phyloP scores from a whole-genome alignment of 2,329 filamentous ascomycete genomes.

The Trichoderma hamatum region DNA sequence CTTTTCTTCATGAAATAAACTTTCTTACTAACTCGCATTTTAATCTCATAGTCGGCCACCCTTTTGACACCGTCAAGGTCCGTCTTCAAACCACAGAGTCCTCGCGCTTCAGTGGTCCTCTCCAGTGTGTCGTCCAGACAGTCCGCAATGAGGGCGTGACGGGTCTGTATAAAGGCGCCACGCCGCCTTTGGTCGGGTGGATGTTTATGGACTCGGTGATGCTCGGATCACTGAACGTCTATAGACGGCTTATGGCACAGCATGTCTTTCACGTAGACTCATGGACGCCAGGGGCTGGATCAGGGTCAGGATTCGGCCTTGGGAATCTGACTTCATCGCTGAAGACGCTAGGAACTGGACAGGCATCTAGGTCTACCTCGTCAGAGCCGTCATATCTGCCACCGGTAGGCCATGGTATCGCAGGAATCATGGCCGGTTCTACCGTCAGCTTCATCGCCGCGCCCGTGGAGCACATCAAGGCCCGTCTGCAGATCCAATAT shows the following conservation, averaged over 20 bases:
- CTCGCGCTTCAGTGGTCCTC: slow-evolving; percentile 78
- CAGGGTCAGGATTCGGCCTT: slow-evolving; percentile 29
- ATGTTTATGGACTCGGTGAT: slow-evolving; percentile 96
- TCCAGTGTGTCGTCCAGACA: slow-evolving; percentile 85
- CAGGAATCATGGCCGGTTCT: slow-evolving; percentile 81
- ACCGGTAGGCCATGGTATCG: slow-evolving; percentile 79
- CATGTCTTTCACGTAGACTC: slow-evolving; percentile 67
- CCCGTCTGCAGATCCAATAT: slow-evolving; percentile 92
- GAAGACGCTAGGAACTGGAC: background rate
- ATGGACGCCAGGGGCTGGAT: slow-evolving; percentile 36
- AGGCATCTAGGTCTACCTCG: background rate
- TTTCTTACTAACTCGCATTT: background rate
- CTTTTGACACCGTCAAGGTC: slow-evolving; percentile 97
- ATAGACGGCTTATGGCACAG: slow-evolving; percentile 80
- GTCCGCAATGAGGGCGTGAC: slow-evolving; percentile 80
- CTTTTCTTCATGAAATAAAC: background rate
- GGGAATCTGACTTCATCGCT: slow-evolving; percentile 7
- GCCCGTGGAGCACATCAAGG: slow-evolving; percentile 94
- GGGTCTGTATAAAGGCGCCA: slow-evolving; percentile 92
- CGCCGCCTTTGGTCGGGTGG: slow-evolving; percentile 91
- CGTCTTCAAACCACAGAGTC: slow-evolving; percentile 84
- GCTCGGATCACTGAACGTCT: slow-evolving; percentile 89
- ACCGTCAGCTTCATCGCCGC: slow-evolving; percentile 93
- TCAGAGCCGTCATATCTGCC: slow-evolving; percentile 59
- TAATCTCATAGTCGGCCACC: slow-evolving; percentile 58